phyloP scores from a whole-genome alignment of 2,329 filamentous ascomycete species.

The Rhynchosporium secalis region DNA sequence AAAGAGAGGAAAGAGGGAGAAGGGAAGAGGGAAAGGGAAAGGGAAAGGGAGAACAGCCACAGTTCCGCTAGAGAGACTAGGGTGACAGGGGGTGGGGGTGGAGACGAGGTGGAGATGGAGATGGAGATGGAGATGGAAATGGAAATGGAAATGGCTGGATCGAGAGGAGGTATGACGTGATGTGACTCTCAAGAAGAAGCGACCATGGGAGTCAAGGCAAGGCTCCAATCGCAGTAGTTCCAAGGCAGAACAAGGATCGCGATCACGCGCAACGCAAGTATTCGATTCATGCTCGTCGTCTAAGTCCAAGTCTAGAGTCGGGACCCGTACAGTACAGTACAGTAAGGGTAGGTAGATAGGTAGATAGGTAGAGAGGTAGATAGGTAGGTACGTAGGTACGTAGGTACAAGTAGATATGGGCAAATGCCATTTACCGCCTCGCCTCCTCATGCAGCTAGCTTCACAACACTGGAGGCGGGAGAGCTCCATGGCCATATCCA shows the following conservation, averaged over 20 bases:
- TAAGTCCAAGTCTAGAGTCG: too few species aligned
- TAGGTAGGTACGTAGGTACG: too few species aligned
- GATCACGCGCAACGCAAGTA: not conserved
- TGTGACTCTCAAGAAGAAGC: slow-evolving; percentile 1
- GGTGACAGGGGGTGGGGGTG: slow-evolving; percentile 3
- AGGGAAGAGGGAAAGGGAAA: not conserved
- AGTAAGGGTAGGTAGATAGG: too few species aligned
- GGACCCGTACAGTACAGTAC: too few species aligned
- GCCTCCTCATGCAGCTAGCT: not conserved
- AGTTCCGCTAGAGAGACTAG: slow-evolving; percentile 14
- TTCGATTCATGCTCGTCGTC: not conserved
- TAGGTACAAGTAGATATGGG: too few species aligned
- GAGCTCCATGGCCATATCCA: too few species aligned
- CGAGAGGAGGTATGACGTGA: slow-evolving; percentile 16
- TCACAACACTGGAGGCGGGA: not conserved
- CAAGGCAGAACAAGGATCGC: slow-evolving; percentile 9
- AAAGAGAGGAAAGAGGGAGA: not conserved
- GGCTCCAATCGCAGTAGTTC: not conserved
- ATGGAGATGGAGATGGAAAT: not conserved
- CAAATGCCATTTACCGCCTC: too few species aligned
- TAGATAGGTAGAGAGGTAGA: too few species aligned
- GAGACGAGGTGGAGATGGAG: not conserved
- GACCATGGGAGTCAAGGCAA: not conserved
- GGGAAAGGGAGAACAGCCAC: slow-evolving; percentile 2
- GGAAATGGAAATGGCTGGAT: not conserved